Evolutionary conservation across 78 protist species (phyloP).

Genomic region (Anaeramoeba flamelloides): DNA sequence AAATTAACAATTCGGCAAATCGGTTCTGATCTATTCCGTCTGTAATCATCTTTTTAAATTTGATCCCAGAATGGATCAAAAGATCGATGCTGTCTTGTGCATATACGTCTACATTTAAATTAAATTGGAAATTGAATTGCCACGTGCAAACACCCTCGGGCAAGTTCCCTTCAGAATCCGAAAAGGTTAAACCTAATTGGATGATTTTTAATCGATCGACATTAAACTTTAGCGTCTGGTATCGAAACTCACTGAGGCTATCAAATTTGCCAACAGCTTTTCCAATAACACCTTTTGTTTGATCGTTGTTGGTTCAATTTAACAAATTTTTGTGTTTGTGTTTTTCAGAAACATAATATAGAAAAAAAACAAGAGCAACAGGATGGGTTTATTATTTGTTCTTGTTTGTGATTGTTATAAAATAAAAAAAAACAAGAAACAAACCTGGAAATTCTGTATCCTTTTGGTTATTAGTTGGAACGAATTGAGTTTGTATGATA

Average conservation of each 20-base stretch:
- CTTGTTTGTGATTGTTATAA: too few relatives aligned
- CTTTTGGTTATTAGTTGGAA: background rate
- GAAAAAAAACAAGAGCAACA: too few relatives aligned
- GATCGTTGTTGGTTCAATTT: too few relatives aligned
- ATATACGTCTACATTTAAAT: slow-evolving; percentile 28
- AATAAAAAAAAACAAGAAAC: too few relatives aligned
- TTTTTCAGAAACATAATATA: too few relatives aligned
- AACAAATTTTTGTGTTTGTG: too few relatives aligned
- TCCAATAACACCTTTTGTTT: too few relatives aligned
- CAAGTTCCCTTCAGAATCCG: background rate
- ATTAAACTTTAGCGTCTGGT: background rate
- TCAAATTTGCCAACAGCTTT: too few relatives aligned
- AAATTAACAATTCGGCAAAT: slow-evolving; percentile 68
- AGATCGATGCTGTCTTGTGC: slow-evolving; percentile 89
- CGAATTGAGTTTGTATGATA: too few relatives aligned
- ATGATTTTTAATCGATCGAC: background rate
- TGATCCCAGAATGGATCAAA: slow-evolving; percentile 74
- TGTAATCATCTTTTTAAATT: slow-evolving; percentile 49
- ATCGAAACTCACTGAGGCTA: too few relatives aligned
- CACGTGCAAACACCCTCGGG: background rate
- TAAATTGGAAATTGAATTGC: background rate
- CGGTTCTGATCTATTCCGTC: slow-evolving; percentile 57
- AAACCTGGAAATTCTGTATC: background rate
- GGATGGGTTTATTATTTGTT: too few relatives aligned
- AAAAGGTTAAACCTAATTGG: background rate